phyloP scores from a whole-genome alignment of 1,284 basidiomycete genomes.

The Polyporus tsugae region DNA sequence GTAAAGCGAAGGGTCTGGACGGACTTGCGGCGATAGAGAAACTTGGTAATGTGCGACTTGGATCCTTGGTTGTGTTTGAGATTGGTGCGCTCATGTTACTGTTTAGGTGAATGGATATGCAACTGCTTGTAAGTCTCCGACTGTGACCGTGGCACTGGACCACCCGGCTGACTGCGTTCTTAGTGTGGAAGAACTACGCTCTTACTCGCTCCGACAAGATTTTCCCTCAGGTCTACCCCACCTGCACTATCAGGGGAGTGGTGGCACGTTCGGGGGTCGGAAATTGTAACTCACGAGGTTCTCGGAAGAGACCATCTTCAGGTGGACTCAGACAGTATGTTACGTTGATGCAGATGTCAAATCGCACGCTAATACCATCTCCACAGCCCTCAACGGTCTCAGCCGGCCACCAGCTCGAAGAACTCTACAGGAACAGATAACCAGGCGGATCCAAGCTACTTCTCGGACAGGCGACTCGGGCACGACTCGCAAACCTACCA shows the following conservation, averaged over 20 bases:
- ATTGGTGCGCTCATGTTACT: neutral
- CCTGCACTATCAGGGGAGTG: neutral
- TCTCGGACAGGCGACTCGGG: neutral
- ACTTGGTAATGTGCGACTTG: constrained; percentile 14
- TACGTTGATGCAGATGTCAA: neutral
- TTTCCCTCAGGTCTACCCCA: neutral
- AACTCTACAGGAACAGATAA: neutral
- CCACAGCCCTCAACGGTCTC: neutral
- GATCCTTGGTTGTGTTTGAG: neutral
- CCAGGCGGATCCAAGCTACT: neutral
- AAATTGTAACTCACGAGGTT: neutral
- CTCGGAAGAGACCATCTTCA: neutral
- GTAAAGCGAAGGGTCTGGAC: neutral
- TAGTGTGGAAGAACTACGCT: constrained; percentile 18
- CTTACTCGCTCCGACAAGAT: constrained; percentile 2
- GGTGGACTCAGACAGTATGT: neutral
- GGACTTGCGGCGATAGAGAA: constrained; percentile 16
- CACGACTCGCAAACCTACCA: neutral
- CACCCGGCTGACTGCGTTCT: neutral
- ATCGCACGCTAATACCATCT: neutral
- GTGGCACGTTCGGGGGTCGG: neutral
- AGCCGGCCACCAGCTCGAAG: neutral
- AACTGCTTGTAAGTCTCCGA: neutral
- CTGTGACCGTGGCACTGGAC: neutral
- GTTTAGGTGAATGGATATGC: neutral